A percentile compares a stretch with the other conserved stretches of the same genome.
phyloP scores from a whole-genome alignment of 305 asterid species.

The Fraxinus dipetala region DNA sequence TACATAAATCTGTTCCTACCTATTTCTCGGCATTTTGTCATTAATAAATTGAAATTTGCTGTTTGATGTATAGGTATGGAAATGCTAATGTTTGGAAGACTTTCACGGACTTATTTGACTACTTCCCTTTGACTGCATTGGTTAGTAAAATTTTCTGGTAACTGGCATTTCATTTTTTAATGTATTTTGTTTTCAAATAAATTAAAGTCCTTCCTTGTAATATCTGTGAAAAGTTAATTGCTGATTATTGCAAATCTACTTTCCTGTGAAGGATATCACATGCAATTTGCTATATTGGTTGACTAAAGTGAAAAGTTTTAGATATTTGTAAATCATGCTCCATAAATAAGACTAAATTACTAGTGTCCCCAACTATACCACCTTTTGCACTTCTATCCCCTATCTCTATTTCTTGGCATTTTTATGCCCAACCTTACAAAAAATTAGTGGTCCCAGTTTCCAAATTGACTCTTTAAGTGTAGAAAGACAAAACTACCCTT shows the following conservation, averaged over 20 bases:
- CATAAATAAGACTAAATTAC: background rate
- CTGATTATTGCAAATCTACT: background rate
- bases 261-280: background rate
- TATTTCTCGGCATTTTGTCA: background rate
- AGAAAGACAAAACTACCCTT: background rate
- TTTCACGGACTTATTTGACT: slow-evolving; percentile 93
- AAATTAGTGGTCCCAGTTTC: background rate
- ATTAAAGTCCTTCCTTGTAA: background rate
- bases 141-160: slow-evolving; percentile 42
- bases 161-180: background rate
- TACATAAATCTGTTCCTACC: background rate
- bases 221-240: slow-evolving; percentile 7
- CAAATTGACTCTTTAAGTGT: background rate
- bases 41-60: slow-evolving; percentile 11
- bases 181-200: background rate
- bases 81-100: slow-evolving; percentile 96
- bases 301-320: background rate
- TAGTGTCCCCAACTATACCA: background rate
- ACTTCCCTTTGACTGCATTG: slow-evolving; percentile 94
- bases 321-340: background rate
- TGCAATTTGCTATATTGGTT: background rate
- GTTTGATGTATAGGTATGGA: slow-evolving; percentile 63
- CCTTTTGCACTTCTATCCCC: background rate
- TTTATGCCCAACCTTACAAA: background rate
- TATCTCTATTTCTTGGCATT: background rate